These are phyloP conservation scores for Austroboletus festivus DNA, from an alignment of 768 basidiomycete species.

Conservation along the genomic window DNA sequence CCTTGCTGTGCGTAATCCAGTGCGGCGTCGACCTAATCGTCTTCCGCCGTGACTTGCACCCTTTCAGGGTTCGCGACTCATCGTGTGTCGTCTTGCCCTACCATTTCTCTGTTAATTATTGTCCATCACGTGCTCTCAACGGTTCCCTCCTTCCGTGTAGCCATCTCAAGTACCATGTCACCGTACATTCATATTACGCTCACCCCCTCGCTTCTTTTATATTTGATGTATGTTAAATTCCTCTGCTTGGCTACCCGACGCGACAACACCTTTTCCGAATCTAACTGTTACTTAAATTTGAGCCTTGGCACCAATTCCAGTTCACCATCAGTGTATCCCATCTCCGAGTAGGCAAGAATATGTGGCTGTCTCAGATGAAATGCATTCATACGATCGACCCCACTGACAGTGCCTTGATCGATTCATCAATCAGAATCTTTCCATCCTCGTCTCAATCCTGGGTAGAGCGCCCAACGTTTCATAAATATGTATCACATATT, in stretches of 20 bases:
- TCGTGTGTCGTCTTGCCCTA: constrained; percentile 13
- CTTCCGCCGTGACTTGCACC: too few relatives aligned
- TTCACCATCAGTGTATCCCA: too few relatives aligned
- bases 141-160: background rate
- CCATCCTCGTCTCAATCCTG: background rate
- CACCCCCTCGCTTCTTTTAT: too few relatives aligned
- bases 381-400: background rate
- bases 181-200: constrained; percentile 1
- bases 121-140: too few relatives aligned
- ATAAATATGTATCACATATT: constrained; percentile 31
- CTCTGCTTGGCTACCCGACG: background rate
- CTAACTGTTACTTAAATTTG: background rate
- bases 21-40: constrained; percentile 15
- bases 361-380: background rate
- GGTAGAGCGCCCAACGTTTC: background rate
- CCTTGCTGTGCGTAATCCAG: constrained; percentile 42
- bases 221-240: too few relatives aligned
- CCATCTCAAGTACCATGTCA: constrained; percentile 9
- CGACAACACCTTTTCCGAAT: background rate
- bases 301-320: background rate
- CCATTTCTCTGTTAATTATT: too few relatives aligned
- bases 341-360: too few relatives aligned
- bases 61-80: too few relatives aligned
- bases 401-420: background rate
- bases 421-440: too few relatives aligned